Conservation (phyloP, 2,329 filamentous ascomycete genomes). For the Colletotrichum sp. region DNA sequence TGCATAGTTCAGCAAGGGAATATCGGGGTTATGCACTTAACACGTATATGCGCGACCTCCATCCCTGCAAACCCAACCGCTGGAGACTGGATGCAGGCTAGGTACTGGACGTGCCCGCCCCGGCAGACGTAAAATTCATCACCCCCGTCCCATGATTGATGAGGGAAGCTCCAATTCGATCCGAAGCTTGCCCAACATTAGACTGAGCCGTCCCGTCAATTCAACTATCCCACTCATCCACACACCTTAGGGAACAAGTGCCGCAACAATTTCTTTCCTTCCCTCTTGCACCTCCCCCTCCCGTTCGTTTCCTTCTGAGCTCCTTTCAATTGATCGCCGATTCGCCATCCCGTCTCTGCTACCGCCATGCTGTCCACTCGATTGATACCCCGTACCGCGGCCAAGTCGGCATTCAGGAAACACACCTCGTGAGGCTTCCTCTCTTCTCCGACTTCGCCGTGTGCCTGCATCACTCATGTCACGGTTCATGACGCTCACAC, state of each 20-base stretch:
- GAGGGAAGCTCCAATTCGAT: not conserved
- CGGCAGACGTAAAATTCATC: not conserved
- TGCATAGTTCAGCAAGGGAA: not conserved
- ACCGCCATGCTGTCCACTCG: conserved; percentile 64
- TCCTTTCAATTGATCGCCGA: conserved; percentile 28
- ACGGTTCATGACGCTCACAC: conserved; percentile 23
- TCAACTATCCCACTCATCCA: not conserved
- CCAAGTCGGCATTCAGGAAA: conserved; percentile 61
- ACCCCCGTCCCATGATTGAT: not conserved
- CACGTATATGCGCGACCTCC: not conserved
- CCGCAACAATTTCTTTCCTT: not conserved
- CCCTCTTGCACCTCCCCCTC: not conserved
- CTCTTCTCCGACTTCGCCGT: conserved; percentile 9
- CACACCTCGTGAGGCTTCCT: conserved; percentile 51
- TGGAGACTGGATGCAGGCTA: not conserved
- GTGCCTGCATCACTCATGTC: not conserved
- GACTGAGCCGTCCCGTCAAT: not conserved
- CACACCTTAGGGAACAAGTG: not conserved
- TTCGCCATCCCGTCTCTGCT: conserved; percentile 23
- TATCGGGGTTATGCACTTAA: not conserved
- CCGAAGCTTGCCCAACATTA: conserved; percentile 5
- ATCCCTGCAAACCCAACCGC: not conserved
- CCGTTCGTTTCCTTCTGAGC: not conserved
- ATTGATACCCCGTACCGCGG: conserved; percentile 63
- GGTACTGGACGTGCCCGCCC: not conserved